Evolutionary conservation across 2,329 filamentous ascomycete genomes (phyloP).

Genomic region (Grosmannia clavigera): DNA sequence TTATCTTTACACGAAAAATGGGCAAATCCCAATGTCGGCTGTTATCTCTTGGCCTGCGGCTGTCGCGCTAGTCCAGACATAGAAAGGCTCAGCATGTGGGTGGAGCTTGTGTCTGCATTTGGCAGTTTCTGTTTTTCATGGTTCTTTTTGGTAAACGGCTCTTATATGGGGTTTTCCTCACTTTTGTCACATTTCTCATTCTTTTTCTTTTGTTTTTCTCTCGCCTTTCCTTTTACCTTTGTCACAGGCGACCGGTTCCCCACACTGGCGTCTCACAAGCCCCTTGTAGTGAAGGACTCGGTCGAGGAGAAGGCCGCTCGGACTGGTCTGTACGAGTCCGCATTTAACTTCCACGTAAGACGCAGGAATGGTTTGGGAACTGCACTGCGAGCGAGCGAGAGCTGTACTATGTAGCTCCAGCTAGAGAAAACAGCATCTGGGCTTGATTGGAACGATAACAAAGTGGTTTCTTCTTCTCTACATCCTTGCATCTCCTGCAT

Average conservation of each 20-base stretch:
- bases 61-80: background rate
- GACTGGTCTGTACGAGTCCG: no score
- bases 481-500: no score
- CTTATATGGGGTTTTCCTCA: background rate
- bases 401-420: no score
- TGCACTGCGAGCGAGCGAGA: no score
- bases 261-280: background rate
- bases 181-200: no score
- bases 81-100: no score
- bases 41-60: background rate
- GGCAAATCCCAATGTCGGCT: background rate
- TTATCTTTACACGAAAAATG: conserved; percentile 13
- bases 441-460: no score
- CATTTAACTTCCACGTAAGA: no score
- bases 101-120: background rate
- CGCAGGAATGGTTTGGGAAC: no score
- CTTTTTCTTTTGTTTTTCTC: no score
- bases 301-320: background rate
- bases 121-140: background rate
- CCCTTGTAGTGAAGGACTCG: background rate
- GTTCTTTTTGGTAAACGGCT: background rate
- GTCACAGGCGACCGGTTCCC: background rate
- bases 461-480: no score
- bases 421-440: no score
- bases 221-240: background rate